A percentile compares a stretch with the other conserved stretches of the same genome.
Conservation (phyloP, 2,329 filamentous ascomycete species). For the Chaetothyriales sp. region DNA sequence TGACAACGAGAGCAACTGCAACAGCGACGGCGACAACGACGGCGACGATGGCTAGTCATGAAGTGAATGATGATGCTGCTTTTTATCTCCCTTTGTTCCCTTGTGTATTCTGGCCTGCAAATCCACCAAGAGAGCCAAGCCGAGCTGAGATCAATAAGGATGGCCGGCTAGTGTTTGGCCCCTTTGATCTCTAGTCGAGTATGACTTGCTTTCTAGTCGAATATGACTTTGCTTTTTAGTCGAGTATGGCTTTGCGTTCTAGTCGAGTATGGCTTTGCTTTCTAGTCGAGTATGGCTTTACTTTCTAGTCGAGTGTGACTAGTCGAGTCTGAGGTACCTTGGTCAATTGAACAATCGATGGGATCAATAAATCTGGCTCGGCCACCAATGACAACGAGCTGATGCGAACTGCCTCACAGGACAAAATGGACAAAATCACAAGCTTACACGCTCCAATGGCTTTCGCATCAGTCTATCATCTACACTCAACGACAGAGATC, state of each 20-base stretch:
- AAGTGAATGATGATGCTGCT: not conserved
- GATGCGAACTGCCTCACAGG: not conserved
- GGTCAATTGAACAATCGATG: not conserved
- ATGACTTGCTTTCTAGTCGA: too few species aligned
- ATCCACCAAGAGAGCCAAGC: not conserved
- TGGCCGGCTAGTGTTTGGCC: too few species aligned
- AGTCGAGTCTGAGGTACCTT: too few species aligned
- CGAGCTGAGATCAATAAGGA: not conserved
- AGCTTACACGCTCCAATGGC: not conserved
- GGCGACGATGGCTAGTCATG: not conserved
- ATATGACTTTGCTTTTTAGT: too few species aligned
- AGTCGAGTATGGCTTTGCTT: too few species aligned
- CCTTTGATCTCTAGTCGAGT: too few species aligned
- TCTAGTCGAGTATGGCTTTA: too few species aligned
- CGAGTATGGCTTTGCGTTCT: too few species aligned
- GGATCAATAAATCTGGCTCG: not conserved
- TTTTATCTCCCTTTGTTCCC: not conserved
- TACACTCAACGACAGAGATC: not conserved
- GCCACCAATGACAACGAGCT: not conserved
- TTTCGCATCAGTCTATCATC: not conserved
- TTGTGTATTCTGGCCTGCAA: not conserved
- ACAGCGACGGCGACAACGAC: not conserved
- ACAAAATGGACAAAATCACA: not conserved
- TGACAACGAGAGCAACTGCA: not conserved
- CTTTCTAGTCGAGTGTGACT: too few species aligned